Base-by-base conservation (phyloP, 2,329 filamentous ascomycete species). In the Aspergillus sp. region DNA sequence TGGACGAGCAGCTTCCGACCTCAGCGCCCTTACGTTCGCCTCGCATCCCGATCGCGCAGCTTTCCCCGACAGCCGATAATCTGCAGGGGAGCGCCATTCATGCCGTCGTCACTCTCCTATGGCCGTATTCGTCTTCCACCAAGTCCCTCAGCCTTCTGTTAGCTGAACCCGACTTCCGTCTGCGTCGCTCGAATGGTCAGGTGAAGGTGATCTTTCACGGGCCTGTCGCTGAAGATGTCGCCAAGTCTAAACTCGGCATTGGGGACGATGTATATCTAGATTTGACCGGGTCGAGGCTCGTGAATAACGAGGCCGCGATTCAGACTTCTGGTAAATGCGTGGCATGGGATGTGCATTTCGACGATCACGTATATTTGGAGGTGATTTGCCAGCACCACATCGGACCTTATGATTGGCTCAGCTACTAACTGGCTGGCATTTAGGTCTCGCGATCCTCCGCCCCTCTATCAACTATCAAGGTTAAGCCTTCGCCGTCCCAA, bases 111-210 rank as follows among this genome's bases (percentile, higher is more conserved):
- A 94, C 92, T 9, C 86, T 98, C 39, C 87, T 91, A 59, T 98
- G 94, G 93, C 94, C 94, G 0, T 97, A 91, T 75, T 96, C 90
- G 64, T 90, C 89, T 22, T 86, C 91, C 26, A 89, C 85, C 31
- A 85, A 84, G 55, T 87, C 87, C 45, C 84, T 92, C 65, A 89
- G 91, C 26, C 87, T 97, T 54, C 84, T 96, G 20, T 84, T 98
- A 36, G 90, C 90, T 50, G 93, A 97, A 69, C 87, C 88, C 50
- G 92, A 97, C 73, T 90, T 93, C 69, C 89, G 91, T 52, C 82
- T 94, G 54, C 90, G 94, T 57, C 86, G 87, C 63, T 82, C 84
- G 46, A 89, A 85, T 65, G 94, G 94, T 12, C 92, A 96, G 75
- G 86, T 96, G 22, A 88, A 92, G 58, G 85, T 92, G 52, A 85